phyloP scores from a whole-genome alignment of 306 rosid genomes.

The Fragaria nilgerrensis region DNA sequence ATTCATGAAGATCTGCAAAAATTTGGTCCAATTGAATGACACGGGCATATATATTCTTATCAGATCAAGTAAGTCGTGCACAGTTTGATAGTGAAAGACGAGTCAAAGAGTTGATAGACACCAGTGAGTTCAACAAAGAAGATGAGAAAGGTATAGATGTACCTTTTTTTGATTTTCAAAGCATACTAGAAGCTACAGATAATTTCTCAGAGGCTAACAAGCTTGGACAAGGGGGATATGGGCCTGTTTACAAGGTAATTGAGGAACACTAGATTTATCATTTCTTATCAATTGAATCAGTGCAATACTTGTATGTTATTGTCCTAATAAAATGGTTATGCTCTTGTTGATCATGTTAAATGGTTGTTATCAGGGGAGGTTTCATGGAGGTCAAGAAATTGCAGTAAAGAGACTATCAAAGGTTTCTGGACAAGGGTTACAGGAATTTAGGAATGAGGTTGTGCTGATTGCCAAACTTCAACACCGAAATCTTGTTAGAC shows the following conservation, averaged over 20 bases:
- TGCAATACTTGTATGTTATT: background rate
- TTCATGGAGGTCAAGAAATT: conserved; percentile 56
- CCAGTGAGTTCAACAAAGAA: conserved; percentile 40
- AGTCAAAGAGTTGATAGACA: conserved; percentile 38
- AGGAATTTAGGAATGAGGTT: conserved; percentile 72
- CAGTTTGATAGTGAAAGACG: conserved; percentile 27
- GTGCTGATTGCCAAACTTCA: conserved; percentile 72
- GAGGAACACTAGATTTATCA: no score
- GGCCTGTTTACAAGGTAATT: conserved; percentile 65
- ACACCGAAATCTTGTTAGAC: conserved; percentile 68
- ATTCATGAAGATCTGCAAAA: background rate
- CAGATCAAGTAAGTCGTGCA: background rate
- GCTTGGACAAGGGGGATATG: conserved; percentile 70
- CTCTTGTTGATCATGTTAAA: no score
- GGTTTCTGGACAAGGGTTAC: conserved; percentile 63
- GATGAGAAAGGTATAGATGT: conserved; percentile 52
- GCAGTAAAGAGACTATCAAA: conserved; percentile 70
- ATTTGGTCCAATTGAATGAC: background rate
- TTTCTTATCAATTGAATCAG: background rate
- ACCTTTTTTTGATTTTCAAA: conserved; percentile 50
- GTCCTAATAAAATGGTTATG: background rate
- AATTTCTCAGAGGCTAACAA: conserved; percentile 50
- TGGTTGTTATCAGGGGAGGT: conserved; percentile 41
- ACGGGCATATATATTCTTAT: no score
- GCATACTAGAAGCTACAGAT: conserved; percentile 50